phyloP scores from a whole-genome alignment of 2,329 filamentous ascomycete species.

The Colletotrichum tanaceti region DNA sequence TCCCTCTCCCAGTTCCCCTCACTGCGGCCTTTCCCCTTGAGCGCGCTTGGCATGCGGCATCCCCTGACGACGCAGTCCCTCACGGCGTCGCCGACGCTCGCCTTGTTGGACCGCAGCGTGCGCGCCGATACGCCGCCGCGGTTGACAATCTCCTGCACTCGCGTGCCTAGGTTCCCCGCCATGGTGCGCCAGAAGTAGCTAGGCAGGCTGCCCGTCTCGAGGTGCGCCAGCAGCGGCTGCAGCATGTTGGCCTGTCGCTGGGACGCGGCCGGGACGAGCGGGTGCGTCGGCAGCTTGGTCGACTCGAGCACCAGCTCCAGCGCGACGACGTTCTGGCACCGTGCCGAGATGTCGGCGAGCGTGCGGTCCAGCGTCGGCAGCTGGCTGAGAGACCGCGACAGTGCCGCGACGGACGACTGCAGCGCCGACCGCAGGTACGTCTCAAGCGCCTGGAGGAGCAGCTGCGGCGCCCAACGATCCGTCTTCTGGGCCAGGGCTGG shows the following conservation, averaged over 20 bases:
- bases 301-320: constrained; percentile 81
- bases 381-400: constrained; percentile 81
- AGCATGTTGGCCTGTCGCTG: constrained; percentile 67
- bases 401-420: constrained; percentile 79
- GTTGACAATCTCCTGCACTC: constrained; percentile 86
- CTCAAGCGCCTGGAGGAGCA: constrained; percentile 82
- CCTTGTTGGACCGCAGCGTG: constrained; percentile 80
- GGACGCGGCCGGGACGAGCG: constrained; percentile 62
- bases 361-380: constrained; percentile 86
- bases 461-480: constrained; percentile 71
- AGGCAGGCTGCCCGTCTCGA: constrained; percentile 88
- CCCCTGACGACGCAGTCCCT: constrained; percentile 85
- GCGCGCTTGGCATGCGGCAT: constrained; percentile 72
- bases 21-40: constrained; percentile 59
- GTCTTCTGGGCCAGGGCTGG: constrained; percentile 54
- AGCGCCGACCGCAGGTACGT: constrained; percentile 84
- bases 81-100: constrained; percentile 79
- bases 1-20: constrained; percentile 83
- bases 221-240: constrained; percentile 76
- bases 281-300: constrained; percentile 76
- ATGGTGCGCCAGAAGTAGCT: constrained; percentile 95
- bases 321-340: constrained; percentile 92
- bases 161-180: constrained; percentile 78
- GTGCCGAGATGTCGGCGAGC: constrained; percentile 81
- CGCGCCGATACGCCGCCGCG: constrained; percentile 86